Percentiles rank a stretch among this genome's conserved stretches.
phyloP scores from a whole-genome alignment of 2,329 filamentous ascomycete genomes.

The Thermochaetoides dissita region DNA sequence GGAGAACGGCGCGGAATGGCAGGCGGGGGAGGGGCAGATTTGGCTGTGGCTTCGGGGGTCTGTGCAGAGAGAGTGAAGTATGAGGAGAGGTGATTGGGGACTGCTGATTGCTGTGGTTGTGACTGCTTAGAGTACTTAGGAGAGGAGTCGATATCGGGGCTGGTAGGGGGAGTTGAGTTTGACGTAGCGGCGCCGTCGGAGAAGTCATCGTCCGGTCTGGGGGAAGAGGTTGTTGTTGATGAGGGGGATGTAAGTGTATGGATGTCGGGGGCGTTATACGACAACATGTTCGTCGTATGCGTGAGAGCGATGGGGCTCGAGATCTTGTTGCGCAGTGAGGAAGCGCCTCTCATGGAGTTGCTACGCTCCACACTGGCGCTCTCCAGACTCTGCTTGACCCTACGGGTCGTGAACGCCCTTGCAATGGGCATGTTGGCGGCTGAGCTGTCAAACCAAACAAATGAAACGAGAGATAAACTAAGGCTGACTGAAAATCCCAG shows the following conservation, averaged over 20 bases:
- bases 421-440: constrained; percentile 30
- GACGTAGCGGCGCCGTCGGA: constrained; percentile 51
- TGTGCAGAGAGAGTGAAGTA: constrained; percentile 46
- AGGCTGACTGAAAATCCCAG: no score
- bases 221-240: constrained; percentile 26
- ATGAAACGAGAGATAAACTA: no score
- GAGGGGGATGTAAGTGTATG: constrained; percentile 33
- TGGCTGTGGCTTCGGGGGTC: constrained; percentile 23
- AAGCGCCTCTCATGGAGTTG: constrained; percentile 27
- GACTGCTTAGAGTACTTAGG: constrained; percentile 26
- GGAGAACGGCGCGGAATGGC: constrained; percentile 63
- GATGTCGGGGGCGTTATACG: constrained; percentile 85
- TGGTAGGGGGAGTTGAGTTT: constrained; percentile 49
- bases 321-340: constrained; percentile 55
- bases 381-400: constrained; percentile 42
- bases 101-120: constrained; percentile 25
- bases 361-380: constrained; percentile 27
- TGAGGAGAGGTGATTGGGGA: constrained; percentile 53
- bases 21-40: constrained; percentile 34
- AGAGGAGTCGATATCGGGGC: constrained; percentile 45
- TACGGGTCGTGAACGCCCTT: constrained; percentile 58
- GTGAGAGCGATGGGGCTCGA: constrained; percentile 76
- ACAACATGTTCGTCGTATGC: constrained; percentile 91
- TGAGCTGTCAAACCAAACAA: no score
- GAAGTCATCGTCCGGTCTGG: constrained; percentile 50